Base-by-base conservation (phyloP, 2,329 filamentous ascomycete species). In the Rhynchosporium agropyri region DNA sequence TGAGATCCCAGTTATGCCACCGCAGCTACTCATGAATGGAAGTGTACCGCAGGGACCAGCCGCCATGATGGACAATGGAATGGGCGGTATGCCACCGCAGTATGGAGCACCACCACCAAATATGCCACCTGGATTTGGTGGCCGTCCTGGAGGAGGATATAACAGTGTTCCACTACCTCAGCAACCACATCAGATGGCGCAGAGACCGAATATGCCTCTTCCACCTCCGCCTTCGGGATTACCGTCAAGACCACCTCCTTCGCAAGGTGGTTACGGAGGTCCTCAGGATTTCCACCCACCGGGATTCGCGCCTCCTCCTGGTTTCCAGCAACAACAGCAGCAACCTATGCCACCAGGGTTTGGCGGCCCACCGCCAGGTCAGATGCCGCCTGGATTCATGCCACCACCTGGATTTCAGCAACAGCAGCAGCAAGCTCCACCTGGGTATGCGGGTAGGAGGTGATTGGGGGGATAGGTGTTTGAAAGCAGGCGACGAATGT, bases 221-320 rank as follows among this genome's bases (percentile, higher is more conserved):
- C 84, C 86, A 54, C 84, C 86, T 40, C 82, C 84, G 20, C 78
- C 75, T 60, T 78, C 81, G 0, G 79, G 79, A 1, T 67, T 81
- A 31, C 89, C 89, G 45, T 86, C 88, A 62, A 80, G 89, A 45
- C 89, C 89, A n/a, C 89, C 89, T 3, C 86, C 87, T 20, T 85
- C 82, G 15, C 85, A 88, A 70, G 86, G 79, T 56, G 87, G 86
- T 1, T 90, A 89, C 72, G 88, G 88, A 48, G 89, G 88, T 9
- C 87, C 84, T 13, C 81, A 83, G 60, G 78, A 79, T 58, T 82
- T 82, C 70, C 76, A 79, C 61, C 74, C 74, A 38, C 70, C 72
- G 63, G 77, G 76, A 62, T 77, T 78, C 70, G 79, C 77, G 33
- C 76, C 79, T 10, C 81, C 82, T 31, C 74, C 76, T 31, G 81